A percentile compares a stretch with the other conserved stretches of the same genome.
These are phyloP conservation scores for Aspergillus neoniger DNA, from an alignment of 2,329 filamentous ascomycete genomes.

Conservation along the genomic window DNA sequence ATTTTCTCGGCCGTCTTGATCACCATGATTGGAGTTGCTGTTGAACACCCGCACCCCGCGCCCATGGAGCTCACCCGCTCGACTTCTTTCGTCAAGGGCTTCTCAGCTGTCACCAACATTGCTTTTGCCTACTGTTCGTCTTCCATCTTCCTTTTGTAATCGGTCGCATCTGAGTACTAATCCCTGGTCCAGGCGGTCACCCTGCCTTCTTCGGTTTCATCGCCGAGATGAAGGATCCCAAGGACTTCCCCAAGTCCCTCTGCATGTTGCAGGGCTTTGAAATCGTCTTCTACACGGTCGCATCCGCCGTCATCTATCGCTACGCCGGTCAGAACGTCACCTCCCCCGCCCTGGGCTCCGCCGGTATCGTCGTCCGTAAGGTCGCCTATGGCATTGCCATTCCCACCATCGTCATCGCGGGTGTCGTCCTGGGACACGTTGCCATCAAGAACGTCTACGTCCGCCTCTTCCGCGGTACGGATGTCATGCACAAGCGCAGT, in stretches of 20 bases:
- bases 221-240: conserved; percentile 63
- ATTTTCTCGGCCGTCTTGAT: conserved; percentile 66
- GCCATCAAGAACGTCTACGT: conserved; percentile 67
- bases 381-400: conserved; percentile 68
- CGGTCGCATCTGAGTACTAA: neutral
- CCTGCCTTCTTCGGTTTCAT: conserved; percentile 70
- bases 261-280: conserved; percentile 61
- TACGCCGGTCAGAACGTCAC: conserved; percentile 63
- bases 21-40: conserved; percentile 66
- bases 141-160: no score
- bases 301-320: conserved; percentile 68
- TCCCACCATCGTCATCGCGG: conserved; percentile 70
- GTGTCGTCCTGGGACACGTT: conserved; percentile 69
- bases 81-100: conserved; percentile 55
- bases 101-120: conserved; percentile 68
- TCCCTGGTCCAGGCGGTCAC: conserved; percentile 49
- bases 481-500: conserved; percentile 54
- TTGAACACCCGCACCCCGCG: conserved; percentile 46
- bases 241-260: conserved; percentile 64
- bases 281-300: conserved; percentile 63
- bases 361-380: conserved; percentile 58
- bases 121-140: conserved; percentile 64
- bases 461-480: conserved; percentile 61
- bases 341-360: conserved; percentile 67
- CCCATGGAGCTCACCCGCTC: conserved; percentile 41